These are phyloP conservation scores for Sambucus nigra DNA, from an alignment of 129 eudicot species.

Conservation along the genomic window DNA sequence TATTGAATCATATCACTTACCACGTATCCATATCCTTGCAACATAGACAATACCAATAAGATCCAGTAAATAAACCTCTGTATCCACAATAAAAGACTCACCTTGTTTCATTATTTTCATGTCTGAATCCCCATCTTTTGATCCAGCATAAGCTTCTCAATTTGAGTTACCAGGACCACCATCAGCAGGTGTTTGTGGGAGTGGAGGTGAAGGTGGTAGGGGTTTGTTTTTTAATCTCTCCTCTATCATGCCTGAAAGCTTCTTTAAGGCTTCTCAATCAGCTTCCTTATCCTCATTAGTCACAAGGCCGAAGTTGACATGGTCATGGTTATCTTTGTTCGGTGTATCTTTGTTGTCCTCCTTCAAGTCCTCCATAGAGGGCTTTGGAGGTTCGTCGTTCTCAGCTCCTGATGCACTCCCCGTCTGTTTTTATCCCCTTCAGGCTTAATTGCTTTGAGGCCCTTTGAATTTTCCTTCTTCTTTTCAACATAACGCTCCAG, in stretches of 20 bases:
- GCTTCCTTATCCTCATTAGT: slow-evolving; percentile 79
- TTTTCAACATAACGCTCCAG: slow-evolving; percentile 69
- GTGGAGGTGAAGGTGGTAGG: slow-evolving; percentile 93
- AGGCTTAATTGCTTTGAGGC: slow-evolving; percentile 27
- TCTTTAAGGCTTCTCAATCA: slow-evolving; percentile 69
- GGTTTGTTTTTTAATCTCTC: slow-evolving; percentile 81
- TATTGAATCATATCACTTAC: too few species aligned
- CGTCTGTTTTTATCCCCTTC: too few species aligned
- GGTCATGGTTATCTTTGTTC: slow-evolving; percentile 41
- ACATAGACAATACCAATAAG: too few species aligned
- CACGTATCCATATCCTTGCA: too few species aligned
- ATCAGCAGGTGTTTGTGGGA: slow-evolving; percentile 24
- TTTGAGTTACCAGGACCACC: slow-evolving; percentile 35
- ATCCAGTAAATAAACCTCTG: too few species aligned
- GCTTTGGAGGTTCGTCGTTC: slow-evolving; percentile 30
- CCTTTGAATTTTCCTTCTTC: slow-evolving; percentile 48
- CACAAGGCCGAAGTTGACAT: slow-evolving; percentile 66
- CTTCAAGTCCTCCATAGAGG: slow-evolving; percentile 32
- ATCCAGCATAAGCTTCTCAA: slow-evolving; percentile 47
- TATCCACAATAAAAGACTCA: slow-evolving; percentile 22
- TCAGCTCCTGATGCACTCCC: too few species aligned
- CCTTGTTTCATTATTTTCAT: slow-evolving; percentile 45
- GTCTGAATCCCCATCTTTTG: slow-evolving; percentile 63
- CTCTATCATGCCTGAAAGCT: slow-evolving; percentile 65
- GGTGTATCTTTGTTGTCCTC: slow-evolving; percentile 29